Evolutionary conservation across 805 yeast genomes (phyloP), one percentile per base, ranked within the genome.

Genomic region (Kluyveromyces wickerhamii): DNA sequence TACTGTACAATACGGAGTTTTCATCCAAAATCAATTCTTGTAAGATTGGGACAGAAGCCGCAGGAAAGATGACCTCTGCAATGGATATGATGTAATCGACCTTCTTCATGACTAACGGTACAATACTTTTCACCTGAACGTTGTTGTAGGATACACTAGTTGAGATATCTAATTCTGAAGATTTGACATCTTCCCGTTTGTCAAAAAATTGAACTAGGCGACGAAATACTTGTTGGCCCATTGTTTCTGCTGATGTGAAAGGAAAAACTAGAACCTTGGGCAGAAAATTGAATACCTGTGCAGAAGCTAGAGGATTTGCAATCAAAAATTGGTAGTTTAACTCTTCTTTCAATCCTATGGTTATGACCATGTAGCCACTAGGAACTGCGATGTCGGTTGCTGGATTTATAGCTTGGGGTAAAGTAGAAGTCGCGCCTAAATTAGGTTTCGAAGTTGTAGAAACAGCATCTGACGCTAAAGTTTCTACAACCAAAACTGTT

Each of bases 281-380:
- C 47, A 88, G 67, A 55, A 78, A 85, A 53, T 66, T 75, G 47
- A 51, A 59, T 19, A 63, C 68, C 24, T 79, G 89, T 24, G 73
- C 80, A 44, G 94, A 83, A 44, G 96, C 85, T 53, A 67, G 83
- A 40, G 94, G 83, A 51, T 87, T 77, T 47, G 65, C 82, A 45
- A 72, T 89, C 44, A 88, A 82, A 45, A 85, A 86, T 49, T 84
- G 84, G 57, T 86, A 88, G 58, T 85, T 86, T 58, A 86, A 72
- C 3, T 77, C 71, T 38, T 74, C 60, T 47, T 76, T 74, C 66
- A 88, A 87, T 2, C 55, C 55, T 21, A 51, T 32, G 1, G 51
- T 46, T 7, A 51, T 43, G 13, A 39, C 34, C 8, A 36, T 26
- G 20, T 48, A 46, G 23, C 40, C 36, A 9, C 41, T 34, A 3